These are phyloP conservation scores for Naganishia kalamii DNA, from an alignment of 768 basidiomycete genomes.

Conservation along the genomic window DNA sequence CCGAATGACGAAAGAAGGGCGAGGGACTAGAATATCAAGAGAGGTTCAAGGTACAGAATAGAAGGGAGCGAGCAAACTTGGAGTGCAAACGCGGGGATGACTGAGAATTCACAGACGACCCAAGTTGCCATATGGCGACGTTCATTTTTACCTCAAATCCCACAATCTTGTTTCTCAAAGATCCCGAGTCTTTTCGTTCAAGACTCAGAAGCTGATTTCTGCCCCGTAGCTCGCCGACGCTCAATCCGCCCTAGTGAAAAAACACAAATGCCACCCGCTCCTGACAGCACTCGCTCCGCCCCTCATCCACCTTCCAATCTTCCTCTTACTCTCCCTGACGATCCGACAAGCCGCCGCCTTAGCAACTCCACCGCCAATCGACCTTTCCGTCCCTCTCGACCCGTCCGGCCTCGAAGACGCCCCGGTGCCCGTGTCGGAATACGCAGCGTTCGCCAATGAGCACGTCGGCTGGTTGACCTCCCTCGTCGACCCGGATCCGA, in stretches of 20 bases:
- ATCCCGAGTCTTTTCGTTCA: not conserved
- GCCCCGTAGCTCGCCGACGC: conserved; percentile 30
- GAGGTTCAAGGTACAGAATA: too few species aligned
- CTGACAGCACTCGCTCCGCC: conserved; percentile 42
- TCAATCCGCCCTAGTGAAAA: conserved; percentile 31
- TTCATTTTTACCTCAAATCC: too few species aligned
- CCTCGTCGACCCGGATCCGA: conserved; percentile 41
- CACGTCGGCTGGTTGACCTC: conserved; percentile 38
- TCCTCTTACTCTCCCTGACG: conserved; percentile 41
- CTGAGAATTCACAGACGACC: too few species aligned
- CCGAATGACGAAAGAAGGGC: too few species aligned
- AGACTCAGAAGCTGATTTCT: not conserved
- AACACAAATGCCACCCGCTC: conserved; percentile 41
- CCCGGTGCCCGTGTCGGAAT: not conserved
- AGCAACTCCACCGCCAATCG: conserved; percentile 10
- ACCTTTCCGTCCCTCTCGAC: conserved; percentile 21
- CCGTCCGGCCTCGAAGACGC: conserved; percentile 1
- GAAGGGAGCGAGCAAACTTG: too few species aligned
- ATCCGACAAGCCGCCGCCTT: conserved; percentile 38
- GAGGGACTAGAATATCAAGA: too few species aligned
- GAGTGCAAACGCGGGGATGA: too few species aligned
- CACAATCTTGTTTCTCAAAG: not conserved
- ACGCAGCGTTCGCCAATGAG: conserved; percentile 28
- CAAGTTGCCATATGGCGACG: too few species aligned
- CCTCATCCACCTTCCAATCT: conserved; percentile 45